Conservation (phyloP, 164 flowering plant species). For the Vitis rupestris region DNA sequence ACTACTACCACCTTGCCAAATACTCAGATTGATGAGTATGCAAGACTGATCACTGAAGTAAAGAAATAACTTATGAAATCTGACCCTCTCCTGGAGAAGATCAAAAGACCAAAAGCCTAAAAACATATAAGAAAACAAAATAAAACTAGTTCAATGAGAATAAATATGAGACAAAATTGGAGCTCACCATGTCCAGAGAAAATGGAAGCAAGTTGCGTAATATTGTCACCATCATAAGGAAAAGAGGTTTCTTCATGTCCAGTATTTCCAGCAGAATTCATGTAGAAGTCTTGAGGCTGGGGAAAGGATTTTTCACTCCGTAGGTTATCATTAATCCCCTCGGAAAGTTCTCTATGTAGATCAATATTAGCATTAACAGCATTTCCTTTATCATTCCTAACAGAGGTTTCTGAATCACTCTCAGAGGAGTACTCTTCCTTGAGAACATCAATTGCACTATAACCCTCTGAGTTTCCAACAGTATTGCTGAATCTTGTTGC, state of each 20-base stretch:
- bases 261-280: conserved; percentile 33
- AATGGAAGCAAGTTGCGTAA: conserved; percentile 27
- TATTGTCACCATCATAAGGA: conserved; percentile 15
- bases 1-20: not conserved
- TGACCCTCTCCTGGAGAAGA: no score
- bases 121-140: not conserved
- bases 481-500: conserved; percentile 11
- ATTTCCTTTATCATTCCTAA: conserved; percentile 37
- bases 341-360: conserved; percentile 8
- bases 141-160: not conserved
- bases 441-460: conserved; percentile 26
- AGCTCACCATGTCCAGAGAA: conserved; percentile 49
- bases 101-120: not conserved
- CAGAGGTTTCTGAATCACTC: conserved; percentile 50
- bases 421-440: conserved; percentile 14
- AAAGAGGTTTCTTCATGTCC: conserved; percentile 23
- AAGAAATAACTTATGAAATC: not conserved
- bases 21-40: not conserved
- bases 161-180: not conserved
- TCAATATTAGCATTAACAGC: conserved; percentile 2
- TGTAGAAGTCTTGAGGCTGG: conserved; percentile 25
- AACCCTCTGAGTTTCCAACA: conserved; percentile 23
- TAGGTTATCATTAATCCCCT: conserved; percentile 13
- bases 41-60: no score
- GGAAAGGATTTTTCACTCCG: conserved; percentile 15